These are phyloP conservation scores for Ceratocystis cacaofunesta DNA, from an alignment of 2,329 filamentous ascomycete genomes.

Conservation along the genomic window DNA sequence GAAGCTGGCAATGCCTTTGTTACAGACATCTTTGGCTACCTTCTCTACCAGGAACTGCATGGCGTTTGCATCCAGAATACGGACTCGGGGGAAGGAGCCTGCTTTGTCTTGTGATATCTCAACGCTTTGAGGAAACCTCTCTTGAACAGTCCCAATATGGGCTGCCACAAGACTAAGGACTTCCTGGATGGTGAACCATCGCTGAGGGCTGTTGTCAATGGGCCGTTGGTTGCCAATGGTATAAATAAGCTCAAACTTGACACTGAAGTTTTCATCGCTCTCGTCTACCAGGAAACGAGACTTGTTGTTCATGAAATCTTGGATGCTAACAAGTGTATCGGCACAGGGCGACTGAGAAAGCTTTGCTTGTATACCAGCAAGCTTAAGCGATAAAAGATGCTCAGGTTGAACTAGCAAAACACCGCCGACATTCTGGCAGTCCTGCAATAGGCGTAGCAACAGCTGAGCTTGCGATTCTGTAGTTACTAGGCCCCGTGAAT, in stretches of 20 bases:
- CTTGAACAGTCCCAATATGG: conserved; percentile 23
- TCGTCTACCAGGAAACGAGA: conserved; percentile 48
- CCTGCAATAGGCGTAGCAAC: conserved; percentile 28
- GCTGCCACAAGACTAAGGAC: conserved; percentile 32
- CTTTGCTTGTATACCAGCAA: conserved; percentile 40
- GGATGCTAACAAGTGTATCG: conserved; percentile 25
- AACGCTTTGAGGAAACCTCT: conserved; percentile 26
- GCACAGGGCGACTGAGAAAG: neutral
- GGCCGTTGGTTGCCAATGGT: conserved; percentile 39
- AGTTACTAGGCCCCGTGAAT: conserved; percentile 32
- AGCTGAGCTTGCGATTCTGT: conserved; percentile 20
- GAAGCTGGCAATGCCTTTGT: conserved; percentile 29
- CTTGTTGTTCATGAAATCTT: conserved; percentile 30
- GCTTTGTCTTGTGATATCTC: conserved; percentile 25
- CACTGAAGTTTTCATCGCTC: conserved; percentile 47
- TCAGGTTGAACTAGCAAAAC: conserved; percentile 49
- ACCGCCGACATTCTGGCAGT: conserved; percentile 37
- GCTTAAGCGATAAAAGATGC: conserved; percentile 46
- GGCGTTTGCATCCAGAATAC: conserved; percentile 30
- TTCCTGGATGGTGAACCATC: conserved; percentile 43
- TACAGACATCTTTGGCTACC: conserved; percentile 30
- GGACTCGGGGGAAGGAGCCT: conserved; percentile 33
- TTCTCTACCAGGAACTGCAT: neutral
- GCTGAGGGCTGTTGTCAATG: conserved; percentile 36
- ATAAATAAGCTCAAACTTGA: conserved; percentile 48